phyloP scores from a whole-genome alignment of 2,329 filamentous ascomycete species.

The Claviceps sp. region DNA sequence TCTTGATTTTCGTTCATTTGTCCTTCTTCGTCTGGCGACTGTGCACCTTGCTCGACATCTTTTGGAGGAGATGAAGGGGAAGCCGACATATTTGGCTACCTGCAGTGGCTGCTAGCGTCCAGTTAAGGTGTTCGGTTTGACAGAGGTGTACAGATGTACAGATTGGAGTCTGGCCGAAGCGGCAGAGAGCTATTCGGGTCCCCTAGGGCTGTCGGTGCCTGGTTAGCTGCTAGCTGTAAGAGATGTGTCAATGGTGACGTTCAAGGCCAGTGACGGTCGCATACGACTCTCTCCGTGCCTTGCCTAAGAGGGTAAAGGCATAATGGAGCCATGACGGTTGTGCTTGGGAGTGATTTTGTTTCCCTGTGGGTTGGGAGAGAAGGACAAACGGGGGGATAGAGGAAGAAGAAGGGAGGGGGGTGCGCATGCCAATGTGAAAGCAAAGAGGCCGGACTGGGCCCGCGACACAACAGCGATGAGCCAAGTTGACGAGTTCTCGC shows the following conservation, averaged over 20 bases:
- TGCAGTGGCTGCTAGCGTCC: conserved; percentile 51
- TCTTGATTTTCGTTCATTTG: conserved; percentile 82
- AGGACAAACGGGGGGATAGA: conserved; percentile 4
- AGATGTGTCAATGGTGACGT: conserved; percentile 38
- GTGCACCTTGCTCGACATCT: conserved; percentile 86
- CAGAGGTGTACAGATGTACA: conserved; percentile 22
- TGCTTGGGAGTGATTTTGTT: conserved; percentile 6
- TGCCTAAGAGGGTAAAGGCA: conserved; percentile 12
- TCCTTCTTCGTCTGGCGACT: conserved; percentile 87
- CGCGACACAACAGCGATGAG: background rate
- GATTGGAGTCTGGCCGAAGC: conserved; percentile 23
- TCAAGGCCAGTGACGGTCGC: conserved; percentile 16
- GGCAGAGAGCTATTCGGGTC: conserved; percentile 27
- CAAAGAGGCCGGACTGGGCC: background rate
- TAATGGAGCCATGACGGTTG: conserved; percentile 7
- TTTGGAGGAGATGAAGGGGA: conserved; percentile 77
- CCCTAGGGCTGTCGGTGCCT: conserved; percentile 17
- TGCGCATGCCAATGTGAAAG: conserved; percentile 1
- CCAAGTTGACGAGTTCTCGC: background rate
- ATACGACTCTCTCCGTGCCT: conserved; percentile 17
- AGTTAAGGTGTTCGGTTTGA: conserved; percentile 39
- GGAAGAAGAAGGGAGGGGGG: background rate
- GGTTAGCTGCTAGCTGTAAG: conserved; percentile 34
- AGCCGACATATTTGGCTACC: conserved; percentile 83
- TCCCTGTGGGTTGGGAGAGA: conserved; percentile 8